Evolutionary conservation across 2,329 filamentous ascomycete genomes (phyloP).

Genomic region (Whalleya microplaca): DNA sequence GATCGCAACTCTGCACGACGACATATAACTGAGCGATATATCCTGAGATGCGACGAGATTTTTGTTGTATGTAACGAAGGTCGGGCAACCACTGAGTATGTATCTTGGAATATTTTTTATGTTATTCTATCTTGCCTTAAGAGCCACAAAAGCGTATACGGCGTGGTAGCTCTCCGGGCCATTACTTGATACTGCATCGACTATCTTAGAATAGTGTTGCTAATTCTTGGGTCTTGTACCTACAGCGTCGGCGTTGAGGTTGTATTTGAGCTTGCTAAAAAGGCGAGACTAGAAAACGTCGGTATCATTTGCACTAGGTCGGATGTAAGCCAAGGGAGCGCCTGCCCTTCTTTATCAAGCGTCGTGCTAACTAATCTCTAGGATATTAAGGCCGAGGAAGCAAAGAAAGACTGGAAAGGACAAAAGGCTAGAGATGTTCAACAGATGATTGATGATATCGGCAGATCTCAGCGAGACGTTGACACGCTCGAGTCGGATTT

Average conservation of each 20-base stretch:
- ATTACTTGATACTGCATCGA: no score
- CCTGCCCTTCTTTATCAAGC: no score
- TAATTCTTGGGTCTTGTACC: no score
- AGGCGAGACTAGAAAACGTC: slow-evolving; percentile 43
- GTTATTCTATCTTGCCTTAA: no score
- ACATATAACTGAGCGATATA: slow-evolving; percentile 48
- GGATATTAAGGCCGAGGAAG: slow-evolving; percentile 41
- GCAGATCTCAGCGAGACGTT: no score
- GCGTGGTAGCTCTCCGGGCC: no score
- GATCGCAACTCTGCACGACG: slow-evolving; percentile 50
- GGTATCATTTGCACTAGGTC: slow-evolving; percentile 49
- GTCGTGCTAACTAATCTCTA: slow-evolving; percentile 11
- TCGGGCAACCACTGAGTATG: slow-evolving; percentile 44
- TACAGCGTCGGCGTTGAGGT: slow-evolving; percentile 39
- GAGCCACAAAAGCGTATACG: no score
- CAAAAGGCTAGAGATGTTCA: background rate
- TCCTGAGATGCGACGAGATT: slow-evolving; percentile 50
- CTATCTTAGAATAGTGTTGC: no score
- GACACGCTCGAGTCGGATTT: no score
- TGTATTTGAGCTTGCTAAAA: slow-evolving; percentile 46
- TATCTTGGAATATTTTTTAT: no score
- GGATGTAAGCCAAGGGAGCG: slow-evolving; percentile 37
- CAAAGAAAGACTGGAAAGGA: slow-evolving; percentile 38
- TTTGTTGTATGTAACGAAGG: slow-evolving; percentile 48
- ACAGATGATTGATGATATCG: no score